Evolutionary conservation across 2,329 filamentous ascomycete species (phyloP).

Genomic region (Sodiomyces alkalinus): DNA sequence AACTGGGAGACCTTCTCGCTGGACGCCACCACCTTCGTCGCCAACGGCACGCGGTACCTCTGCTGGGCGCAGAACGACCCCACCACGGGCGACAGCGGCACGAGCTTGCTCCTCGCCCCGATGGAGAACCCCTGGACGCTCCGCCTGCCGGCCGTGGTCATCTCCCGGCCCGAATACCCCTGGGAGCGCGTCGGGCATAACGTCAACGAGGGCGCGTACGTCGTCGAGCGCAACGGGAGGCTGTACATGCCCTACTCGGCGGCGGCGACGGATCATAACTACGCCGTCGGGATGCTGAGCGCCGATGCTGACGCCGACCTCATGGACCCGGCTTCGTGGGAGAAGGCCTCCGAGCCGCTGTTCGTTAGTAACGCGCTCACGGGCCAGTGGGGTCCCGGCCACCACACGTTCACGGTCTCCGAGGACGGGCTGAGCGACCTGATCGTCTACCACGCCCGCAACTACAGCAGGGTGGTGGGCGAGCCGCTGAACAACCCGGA

Average conservation of each 20-base stretch:
- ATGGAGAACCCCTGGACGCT: slow-evolving; percentile 15
- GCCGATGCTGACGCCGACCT: slow-evolving; percentile 9
- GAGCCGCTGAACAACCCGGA: slow-evolving; percentile 13
- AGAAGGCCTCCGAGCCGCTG: slow-evolving; percentile 11
- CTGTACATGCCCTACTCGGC: slow-evolving; percentile 10
- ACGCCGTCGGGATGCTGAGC: slow-evolving; percentile 13
- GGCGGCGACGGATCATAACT: slow-evolving; percentile 13
- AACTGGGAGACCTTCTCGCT: slow-evolving; percentile 16
- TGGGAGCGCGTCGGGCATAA: slow-evolving; percentile 10
- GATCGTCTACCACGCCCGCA: slow-evolving; percentile 12
- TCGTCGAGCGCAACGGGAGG: slow-evolving; percentile 7
- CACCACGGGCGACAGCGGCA: slow-evolving; percentile 9
- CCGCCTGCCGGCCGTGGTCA: slow-evolving; percentile 5
- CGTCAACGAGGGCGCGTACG: slow-evolving; percentile 10
- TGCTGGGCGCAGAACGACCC: slow-evolving; percentile 16
- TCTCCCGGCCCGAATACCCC: slow-evolving; percentile 7
- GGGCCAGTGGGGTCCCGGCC: slow-evolving; percentile 14
- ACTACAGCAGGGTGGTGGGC: slow-evolving; percentile 13
- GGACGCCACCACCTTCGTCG: slow-evolving; percentile 14
- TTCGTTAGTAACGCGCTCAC: slow-evolving; percentile 13
- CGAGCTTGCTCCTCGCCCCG: slow-evolving; percentile 11
- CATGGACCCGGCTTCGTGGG: slow-evolving; percentile 12
- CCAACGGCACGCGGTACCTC: slow-evolving; percentile 13
- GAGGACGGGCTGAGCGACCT: slow-evolving; percentile 15
- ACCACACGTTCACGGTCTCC: slow-evolving; percentile 14